Percentiles rank a stretch among this genome's conserved stretches.
Conservation (phyloP, 495 filamentous ascomycete species). For the Diplogelasinospora grovesii region DNA sequence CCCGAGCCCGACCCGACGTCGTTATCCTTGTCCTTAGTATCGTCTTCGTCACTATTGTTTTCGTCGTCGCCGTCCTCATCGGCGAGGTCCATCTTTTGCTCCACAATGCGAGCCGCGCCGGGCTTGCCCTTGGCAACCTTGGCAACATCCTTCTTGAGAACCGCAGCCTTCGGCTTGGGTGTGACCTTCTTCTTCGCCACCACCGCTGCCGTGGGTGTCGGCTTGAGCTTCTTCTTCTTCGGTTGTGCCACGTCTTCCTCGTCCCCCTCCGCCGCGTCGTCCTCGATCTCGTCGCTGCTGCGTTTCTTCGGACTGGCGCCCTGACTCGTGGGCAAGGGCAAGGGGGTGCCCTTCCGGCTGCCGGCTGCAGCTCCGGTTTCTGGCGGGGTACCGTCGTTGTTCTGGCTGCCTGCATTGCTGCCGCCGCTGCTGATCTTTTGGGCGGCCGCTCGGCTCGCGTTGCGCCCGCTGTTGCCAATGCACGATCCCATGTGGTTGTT, state of each 20-base stretch:
- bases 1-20: too few relatives aligned
- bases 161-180: conserved; percentile 39
- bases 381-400: conserved; percentile 47
- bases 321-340: conserved; percentile 45
- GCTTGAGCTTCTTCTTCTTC: conserved; percentile 48
- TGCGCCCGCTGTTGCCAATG: conserved; percentile 66
- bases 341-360: conserved; percentile 54
- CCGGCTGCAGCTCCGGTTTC: too few relatives aligned
- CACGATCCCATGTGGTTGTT: conserved; percentile 80
- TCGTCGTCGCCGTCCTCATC: conserved; percentile 31
- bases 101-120: conserved; percentile 32
- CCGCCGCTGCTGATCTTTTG: conserved; percentile 49
- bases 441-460: conserved; percentile 53
- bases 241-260: conserved; percentile 40
- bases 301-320: conserved; percentile 45
- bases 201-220: conserved; percentile 26
- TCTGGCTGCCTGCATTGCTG: conserved; percentile 39
- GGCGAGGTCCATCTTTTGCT: conserved; percentile 35
- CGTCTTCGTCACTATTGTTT: too few relatives aligned
- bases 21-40: too few relatives aligned
- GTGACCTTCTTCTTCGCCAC: conserved; percentile 45
- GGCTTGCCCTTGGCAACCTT: conserved; percentile 42
- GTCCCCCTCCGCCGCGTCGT: conserved; percentile 46
- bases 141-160: conserved; percentile 39
- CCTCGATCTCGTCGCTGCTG: conserved; percentile 41